Evolutionary conservation across 2,329 filamentous ascomycete species (phyloP).

Genomic region (Epichloe hybrida): DNA sequence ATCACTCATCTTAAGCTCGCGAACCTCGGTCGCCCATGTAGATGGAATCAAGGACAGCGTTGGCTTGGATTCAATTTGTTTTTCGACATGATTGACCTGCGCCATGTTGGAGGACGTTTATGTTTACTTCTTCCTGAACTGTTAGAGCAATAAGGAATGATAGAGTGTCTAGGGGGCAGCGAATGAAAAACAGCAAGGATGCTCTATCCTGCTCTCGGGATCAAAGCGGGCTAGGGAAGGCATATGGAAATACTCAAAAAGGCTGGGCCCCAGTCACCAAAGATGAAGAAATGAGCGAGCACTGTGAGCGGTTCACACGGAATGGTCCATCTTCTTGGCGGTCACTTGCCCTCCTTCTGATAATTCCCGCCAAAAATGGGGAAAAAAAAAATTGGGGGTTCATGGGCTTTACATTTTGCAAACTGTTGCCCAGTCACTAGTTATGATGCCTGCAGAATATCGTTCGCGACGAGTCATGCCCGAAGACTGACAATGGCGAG

Average conservation of each 20-base stretch:
- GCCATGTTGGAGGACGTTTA: conserved; percentile 6
- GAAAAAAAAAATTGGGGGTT: neutral
- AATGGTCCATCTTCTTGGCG: conserved; percentile 3
- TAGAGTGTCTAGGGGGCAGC: neutral
- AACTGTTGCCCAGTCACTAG: conserved; percentile 5
- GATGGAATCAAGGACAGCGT: conserved; percentile 36
- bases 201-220: conserved; percentile 2
- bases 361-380: neutral
- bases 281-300: neutral
- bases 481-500: neutral
- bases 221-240: conserved; percentile 1
- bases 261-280: conserved; percentile 4
- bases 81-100: conserved; percentile 2
- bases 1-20: conserved; percentile 50
- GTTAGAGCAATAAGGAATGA: conserved; percentile 2
- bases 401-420: conserved; percentile 5
- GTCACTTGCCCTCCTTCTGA: neutral
- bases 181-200: neutral
- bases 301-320: neutral
- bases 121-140: conserved; percentile 5
- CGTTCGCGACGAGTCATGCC: conserved; percentile 7
- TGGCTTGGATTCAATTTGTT: neutral
- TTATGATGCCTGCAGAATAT: conserved; percentile 5
- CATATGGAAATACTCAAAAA: conserved; percentile 3
- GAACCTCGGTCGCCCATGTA: conserved; percentile 42